These are phyloP conservation scores for Macrocybe sp. DNA, from an alignment of 1,284 basidiomycete species.

Conservation along the genomic window DNA sequence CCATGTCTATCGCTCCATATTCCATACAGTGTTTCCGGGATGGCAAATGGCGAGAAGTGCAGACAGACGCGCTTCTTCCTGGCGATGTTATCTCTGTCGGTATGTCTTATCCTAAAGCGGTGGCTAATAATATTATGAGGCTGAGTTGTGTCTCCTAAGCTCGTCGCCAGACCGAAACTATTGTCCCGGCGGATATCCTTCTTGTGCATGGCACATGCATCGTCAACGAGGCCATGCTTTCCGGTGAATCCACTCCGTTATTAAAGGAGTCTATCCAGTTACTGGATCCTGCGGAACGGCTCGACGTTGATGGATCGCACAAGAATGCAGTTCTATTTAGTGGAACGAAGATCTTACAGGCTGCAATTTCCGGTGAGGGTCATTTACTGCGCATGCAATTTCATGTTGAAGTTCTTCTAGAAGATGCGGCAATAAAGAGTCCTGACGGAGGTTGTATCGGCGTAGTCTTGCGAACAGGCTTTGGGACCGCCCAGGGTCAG, in stretches of 20 bases:
- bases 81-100: conserved; percentile 86
- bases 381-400: not conserved
- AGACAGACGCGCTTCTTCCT: conserved; percentile 83
- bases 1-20: conserved; percentile 91
- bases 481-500: conserved; percentile 94
- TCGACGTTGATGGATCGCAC: conserved; percentile 83
- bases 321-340: conserved; percentile 90
- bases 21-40: conserved; percentile 79
- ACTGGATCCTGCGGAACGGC: conserved; percentile 65
- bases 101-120: conserved; percentile 22
- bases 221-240: conserved; percentile 97
- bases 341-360: conserved; percentile 92
- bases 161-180: conserved; percentile 78
- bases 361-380: conserved; percentile 47
- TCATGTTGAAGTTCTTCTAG: conserved; percentile 29
- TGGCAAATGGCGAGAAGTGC: conserved; percentile 74
- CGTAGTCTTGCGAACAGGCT: conserved; percentile 90
- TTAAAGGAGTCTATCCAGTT: conserved; percentile 91
- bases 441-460: conserved; percentile 90
- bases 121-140: not conserved
- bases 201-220: conserved; percentile 87
- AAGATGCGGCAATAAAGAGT: conserved; percentile 46
- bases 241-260: conserved; percentile 92
- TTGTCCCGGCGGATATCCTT: conserved; percentile 87
- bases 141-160: conserved; percentile 31